phyloP scores from a whole-genome alignment of 331 rosid species.

The Arachis monticola region DNA sequence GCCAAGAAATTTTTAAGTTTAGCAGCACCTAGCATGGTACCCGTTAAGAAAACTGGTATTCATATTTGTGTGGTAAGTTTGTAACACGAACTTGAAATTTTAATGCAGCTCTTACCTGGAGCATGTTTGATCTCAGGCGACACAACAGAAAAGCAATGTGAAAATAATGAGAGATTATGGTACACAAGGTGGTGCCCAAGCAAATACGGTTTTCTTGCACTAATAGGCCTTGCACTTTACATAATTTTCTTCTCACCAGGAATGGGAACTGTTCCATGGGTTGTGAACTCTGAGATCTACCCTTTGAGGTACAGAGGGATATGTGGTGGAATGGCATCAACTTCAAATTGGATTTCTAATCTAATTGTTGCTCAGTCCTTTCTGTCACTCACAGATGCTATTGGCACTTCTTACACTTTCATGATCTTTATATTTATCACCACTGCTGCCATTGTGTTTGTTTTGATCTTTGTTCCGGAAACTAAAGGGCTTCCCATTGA shows the following conservation, averaged over 20 bases:
- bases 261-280: constrained; percentile 78
- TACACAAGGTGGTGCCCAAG: constrained; percentile 73
- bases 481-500: constrained; percentile 70
- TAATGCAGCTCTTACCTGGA: constrained; percentile 56
- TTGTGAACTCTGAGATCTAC: constrained; percentile 70
- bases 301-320: constrained; percentile 62
- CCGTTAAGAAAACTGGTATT: neutral
- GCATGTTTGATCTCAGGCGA: constrained; percentile 59
- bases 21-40: neutral
- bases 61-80: neutral
- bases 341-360: constrained; percentile 68
- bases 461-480: constrained; percentile 53
- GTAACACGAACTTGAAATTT: neutral
- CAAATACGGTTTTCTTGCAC: constrained; percentile 59
- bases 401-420: constrained; percentile 67
- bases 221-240: constrained; percentile 53
- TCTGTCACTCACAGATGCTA: constrained; percentile 50
- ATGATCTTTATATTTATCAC: constrained; percentile 56
- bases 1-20: too few species aligned
- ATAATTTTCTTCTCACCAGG: constrained; percentile 72
- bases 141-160: constrained; percentile 41
- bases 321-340: constrained; percentile 76
- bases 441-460: constrained; percentile 54
- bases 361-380: constrained; percentile 70
- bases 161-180: constrained; percentile 47